Conservation (phyloP, 1,284 basidiomycete genomes). For the Puccinia brachypodii region DNA sequence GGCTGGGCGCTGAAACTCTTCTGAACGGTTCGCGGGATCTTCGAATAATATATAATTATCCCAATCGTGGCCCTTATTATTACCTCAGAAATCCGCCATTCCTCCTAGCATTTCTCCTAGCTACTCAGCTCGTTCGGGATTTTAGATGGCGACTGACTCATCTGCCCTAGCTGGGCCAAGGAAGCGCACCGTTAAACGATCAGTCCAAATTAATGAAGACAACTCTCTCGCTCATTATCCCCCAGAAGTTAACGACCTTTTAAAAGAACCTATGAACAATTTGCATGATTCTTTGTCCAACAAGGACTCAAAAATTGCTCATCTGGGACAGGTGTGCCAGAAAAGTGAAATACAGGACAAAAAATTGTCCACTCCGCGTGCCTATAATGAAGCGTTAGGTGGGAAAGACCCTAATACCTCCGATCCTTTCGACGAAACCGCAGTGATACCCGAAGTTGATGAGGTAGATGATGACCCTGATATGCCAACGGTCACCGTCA, state of each 20-base stretch:
- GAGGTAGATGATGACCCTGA: slow-evolving; percentile 35
- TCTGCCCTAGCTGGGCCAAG: not conserved
- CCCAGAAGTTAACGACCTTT: not conserved
- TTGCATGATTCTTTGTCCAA: not conserved
- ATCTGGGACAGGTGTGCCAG: not conserved
- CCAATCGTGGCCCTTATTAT: not conserved
- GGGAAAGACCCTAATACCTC: slow-evolving; percentile 26
- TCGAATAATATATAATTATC: not conserved
- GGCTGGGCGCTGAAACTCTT: not conserved
- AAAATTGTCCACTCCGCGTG: not conserved
- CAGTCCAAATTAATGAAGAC: not conserved
- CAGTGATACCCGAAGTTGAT: slow-evolving; percentile 29
- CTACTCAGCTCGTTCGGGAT: too few species aligned
- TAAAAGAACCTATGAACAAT: not conserved
- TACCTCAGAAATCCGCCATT: not conserved
- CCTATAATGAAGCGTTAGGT: not conserved
- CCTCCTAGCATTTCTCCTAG: not conserved
- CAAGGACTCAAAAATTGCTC: not conserved
- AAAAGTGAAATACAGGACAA: not conserved
- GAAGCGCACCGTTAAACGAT: not conserved
- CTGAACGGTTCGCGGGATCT: not conserved
- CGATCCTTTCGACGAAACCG: slow-evolving; percentile 42
- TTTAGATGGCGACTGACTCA: not conserved
- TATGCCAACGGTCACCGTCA: slow-evolving; percentile 31
- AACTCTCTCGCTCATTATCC: not conserved